Evolutionary conservation across 2,329 filamentous ascomycete species (phyloP).

Genomic region (Claviceps paspali): DNA sequence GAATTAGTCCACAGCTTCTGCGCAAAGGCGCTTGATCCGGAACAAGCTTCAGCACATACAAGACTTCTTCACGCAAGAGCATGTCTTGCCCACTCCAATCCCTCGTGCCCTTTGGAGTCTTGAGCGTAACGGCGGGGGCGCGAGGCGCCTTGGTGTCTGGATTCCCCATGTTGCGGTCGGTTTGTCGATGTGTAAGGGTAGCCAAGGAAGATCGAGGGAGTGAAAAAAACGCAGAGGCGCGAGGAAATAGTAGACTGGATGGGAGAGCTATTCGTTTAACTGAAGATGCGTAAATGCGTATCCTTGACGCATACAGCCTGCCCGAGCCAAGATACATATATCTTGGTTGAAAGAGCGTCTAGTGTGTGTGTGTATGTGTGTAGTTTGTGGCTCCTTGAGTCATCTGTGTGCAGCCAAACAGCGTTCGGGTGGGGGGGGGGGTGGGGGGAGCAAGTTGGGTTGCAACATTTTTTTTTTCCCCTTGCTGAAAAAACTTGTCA

Average conservation of each 20-base stretch:
- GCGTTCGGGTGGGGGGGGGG: slow-evolving; percentile 4
- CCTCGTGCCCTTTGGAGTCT: slow-evolving; percentile 82
- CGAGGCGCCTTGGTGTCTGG: slow-evolving; percentile 28
- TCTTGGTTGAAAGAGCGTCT: slow-evolving; percentile 3
- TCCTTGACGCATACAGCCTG: slow-evolving; percentile 9
- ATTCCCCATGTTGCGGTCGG: slow-evolving; percentile 15
- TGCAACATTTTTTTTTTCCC: slow-evolving; percentile 5
- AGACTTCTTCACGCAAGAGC: slow-evolving; percentile 69
- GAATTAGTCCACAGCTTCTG: not conserved
- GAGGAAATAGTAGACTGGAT: slow-evolving; percentile 2
- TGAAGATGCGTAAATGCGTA: slow-evolving; percentile 3
- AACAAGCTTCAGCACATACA: slow-evolving; percentile 16
- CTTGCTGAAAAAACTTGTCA: not conserved
- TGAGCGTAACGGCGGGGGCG: slow-evolving; percentile 36
- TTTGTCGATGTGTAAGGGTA: not conserved
- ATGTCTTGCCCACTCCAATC: slow-evolving; percentile 72
- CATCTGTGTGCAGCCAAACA: slow-evolving; percentile 7
- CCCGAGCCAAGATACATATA: slow-evolving; percentile 5
- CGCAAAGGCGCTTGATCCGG: not conserved
- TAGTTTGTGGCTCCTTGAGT: slow-evolving; percentile 7
- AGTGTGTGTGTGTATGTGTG: slow-evolving; percentile 4
- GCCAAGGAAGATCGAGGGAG: not conserved
- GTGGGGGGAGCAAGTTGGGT: slow-evolving; percentile 2
- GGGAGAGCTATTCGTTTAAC: slow-evolving; percentile 1
- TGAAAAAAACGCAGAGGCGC: slow-evolving; percentile 1